These are phyloP conservation scores for Calonectria ilicicola DNA, from an alignment of 2,329 filamentous ascomycete genomes.

Conservation along the genomic window DNA sequence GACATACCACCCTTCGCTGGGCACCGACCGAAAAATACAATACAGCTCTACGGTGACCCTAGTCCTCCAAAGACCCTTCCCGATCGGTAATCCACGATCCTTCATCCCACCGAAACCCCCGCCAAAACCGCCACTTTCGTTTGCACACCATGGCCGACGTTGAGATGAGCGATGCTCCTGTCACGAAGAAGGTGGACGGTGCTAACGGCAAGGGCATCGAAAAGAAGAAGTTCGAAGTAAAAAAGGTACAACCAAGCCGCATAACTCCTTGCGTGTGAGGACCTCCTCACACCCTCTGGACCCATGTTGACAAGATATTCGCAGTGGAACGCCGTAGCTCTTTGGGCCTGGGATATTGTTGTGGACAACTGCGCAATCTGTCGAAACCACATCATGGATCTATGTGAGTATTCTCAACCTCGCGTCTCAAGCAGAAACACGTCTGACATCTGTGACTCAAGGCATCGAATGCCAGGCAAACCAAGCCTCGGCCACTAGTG, in stretches of 20 bases:
- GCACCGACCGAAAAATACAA: neutral
- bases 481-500: conserved; percentile 95
- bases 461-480: conserved; percentile 99
- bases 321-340: conserved; percentile 97
- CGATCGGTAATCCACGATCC: neutral
- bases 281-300: neutral
- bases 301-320: conserved; percentile 29
- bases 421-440: neutral
- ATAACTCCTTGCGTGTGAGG: neutral
- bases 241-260: conserved; percentile 79
- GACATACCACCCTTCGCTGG: conserved; percentile 2
- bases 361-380: conserved; percentile 99
- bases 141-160: conserved; percentile 83
- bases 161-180: conserved; percentile 91
- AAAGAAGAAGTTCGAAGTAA: conserved; percentile 98
- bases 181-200: conserved; percentile 66
- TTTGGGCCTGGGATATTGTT: conserved; percentile 99
- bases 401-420: conserved; percentile 72
- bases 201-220: conserved; percentile 67
- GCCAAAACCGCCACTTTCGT: conserved; percentile 1
- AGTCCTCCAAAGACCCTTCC: neutral
- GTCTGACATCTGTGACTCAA: conserved; percentile 50
- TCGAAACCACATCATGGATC: conserved; percentile 99
- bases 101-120: conserved; percentile 7
- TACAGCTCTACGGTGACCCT: neutral